Percentiles rank a stretch among this genome's conserved stretches.
Conservation (phyloP, 2,329 filamentous ascomycete species). For the Penicillium vulpinum region DNA sequence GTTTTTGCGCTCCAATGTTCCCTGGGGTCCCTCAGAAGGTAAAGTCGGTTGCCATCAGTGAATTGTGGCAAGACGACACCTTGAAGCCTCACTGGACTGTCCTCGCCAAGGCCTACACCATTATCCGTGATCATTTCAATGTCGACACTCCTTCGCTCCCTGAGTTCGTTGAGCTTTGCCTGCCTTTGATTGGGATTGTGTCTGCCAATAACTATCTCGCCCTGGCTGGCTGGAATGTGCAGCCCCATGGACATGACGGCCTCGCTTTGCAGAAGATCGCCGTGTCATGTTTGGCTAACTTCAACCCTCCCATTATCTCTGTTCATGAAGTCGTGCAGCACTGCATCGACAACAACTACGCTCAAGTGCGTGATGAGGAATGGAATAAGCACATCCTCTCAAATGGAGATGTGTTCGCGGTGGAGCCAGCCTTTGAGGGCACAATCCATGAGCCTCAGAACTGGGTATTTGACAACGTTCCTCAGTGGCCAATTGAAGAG, state of each 20-base stretch:
- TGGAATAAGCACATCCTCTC: background rate
- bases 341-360: background rate
- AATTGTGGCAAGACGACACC: slow-evolving; percentile 53
- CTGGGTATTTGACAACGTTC: background rate
- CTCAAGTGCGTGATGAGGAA: background rate
- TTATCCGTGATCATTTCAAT: slow-evolving; percentile 50
- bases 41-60: slow-evolving; percentile 52
- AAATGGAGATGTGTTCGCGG: background rate
- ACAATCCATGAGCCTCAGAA: background rate
- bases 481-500: slow-evolving; percentile 1
- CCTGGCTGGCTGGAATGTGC: background rate
- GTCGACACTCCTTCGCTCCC: background rate
- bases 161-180: background rate
- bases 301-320: background rate
- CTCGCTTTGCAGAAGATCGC: background rate
- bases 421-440: background rate
- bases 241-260: background rate
- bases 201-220: background rate
- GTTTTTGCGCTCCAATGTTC: slow-evolving; percentile 51
- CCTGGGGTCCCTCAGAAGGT: slow-evolving; percentile 53
- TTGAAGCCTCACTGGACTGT: slow-evolving; percentile 55
- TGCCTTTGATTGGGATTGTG: background rate
- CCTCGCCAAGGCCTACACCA: slow-evolving; percentile 57
- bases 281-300: background rate
- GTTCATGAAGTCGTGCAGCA: background rate